Evolutionary conservation across 2,329 filamentous ascomycete species (phyloP).

Genomic region (Fusarium pseudoanthophilum): DNA sequence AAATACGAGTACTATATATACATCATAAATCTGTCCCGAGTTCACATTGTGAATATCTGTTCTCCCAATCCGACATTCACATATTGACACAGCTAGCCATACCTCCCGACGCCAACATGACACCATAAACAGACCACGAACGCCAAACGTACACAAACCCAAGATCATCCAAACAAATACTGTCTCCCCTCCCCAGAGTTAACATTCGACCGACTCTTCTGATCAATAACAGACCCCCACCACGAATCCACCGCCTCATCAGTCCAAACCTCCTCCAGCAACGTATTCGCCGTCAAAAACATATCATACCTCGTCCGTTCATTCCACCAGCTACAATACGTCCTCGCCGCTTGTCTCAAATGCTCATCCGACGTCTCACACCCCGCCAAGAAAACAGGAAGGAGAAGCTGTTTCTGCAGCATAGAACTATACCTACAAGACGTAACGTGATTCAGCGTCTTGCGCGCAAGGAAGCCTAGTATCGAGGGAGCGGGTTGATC

Average conservation of each 20-base stretch:
- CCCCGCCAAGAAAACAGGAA: neutral
- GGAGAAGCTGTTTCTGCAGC: neutral
- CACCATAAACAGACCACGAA: no score
- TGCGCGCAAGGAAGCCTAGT: neutral
- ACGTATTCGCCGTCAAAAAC: neutral
- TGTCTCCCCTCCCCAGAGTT: neutral
- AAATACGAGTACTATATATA: neutral
- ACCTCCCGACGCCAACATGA: neutral
- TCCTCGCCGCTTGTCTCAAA: neutral
- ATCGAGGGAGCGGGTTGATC: neutral
- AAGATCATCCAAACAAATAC: neutral
- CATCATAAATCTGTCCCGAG: rapidly evolving
- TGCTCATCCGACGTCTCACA: neutral
- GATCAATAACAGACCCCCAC: neutral
- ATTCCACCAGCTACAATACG: neutral
- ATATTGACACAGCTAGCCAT: neutral
- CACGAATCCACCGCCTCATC: neutral
- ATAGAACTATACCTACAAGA: neutral
- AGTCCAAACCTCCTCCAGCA: neutral
- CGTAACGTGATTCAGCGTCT: neutral
- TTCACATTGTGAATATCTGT: no score
- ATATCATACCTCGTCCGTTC: neutral
- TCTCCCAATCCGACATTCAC: rapidly evolving
- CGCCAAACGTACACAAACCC: rapidly evolving
- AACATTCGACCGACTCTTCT: neutral